These are phyloP conservation scores for Diaporthe sp. DNA, from an alignment of 2,329 filamentous ascomycete species.

Conservation along the genomic window DNA sequence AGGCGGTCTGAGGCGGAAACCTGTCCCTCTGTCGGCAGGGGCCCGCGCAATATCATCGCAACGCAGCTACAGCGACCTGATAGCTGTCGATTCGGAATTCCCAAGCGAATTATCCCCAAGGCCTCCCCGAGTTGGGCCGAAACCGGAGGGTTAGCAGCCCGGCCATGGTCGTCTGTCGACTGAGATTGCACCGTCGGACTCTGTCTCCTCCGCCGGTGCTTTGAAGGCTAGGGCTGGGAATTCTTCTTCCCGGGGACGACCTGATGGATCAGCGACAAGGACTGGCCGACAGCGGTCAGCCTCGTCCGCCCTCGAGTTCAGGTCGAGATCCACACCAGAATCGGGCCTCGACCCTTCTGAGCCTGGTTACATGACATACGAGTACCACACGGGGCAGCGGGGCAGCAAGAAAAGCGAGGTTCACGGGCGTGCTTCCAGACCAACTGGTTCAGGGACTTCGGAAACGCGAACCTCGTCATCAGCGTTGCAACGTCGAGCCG, in stretches of 20 bases:
- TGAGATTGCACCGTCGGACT: slow-evolving; percentile 30
- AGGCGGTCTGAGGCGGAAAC: slow-evolving; percentile 1
- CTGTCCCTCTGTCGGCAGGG: neutral
- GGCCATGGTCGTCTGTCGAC: neutral
- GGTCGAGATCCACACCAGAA: slow-evolving; percentile 10
- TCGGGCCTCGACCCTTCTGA: neutral
- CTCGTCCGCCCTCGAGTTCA: slow-evolving; percentile 6
- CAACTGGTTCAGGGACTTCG: neutral
- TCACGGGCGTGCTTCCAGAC: neutral
- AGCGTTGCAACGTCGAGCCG: neutral
- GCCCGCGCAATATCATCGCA: slow-evolving; percentile 21
- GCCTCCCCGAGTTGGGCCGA: slow-evolving; percentile 42
- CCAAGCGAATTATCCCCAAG: slow-evolving; percentile 42
- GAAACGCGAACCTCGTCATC: neutral
- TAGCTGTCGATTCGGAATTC: slow-evolving; percentile 47
- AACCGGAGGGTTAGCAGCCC: slow-evolving; percentile 36
- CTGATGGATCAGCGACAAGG: neutral
- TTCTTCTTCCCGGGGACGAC: neutral
- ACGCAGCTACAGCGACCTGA: slow-evolving; percentile 50
- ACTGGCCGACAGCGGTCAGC: neutral
- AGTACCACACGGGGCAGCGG: neutral
- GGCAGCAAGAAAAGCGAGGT: neutral
- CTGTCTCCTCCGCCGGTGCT: slow-evolving; percentile 16
- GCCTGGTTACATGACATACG: neutral
- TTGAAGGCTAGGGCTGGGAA: neutral